Evolutionary conservation across 768 basidiomycete genomes (phyloP).

Genomic region (Trametes meyenii): DNA sequence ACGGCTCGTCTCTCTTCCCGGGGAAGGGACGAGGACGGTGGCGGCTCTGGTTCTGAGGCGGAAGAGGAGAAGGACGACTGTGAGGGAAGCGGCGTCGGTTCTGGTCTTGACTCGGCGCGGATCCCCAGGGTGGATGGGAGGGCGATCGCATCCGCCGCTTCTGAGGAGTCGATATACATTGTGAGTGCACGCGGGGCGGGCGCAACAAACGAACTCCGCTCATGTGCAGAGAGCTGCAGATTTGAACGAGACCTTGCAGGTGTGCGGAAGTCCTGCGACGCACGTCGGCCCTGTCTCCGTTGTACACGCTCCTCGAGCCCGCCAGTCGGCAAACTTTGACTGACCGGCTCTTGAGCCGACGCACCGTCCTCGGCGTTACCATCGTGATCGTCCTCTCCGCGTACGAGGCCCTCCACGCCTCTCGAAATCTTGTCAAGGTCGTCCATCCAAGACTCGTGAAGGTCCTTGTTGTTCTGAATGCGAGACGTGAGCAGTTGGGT

Average conservation of each 20-base stretch:
- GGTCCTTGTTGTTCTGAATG: constrained; percentile 47
- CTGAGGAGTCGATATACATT: constrained; percentile 64
- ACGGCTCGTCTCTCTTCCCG: constrained; percentile 19
- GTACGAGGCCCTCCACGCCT: constrained; percentile 62
- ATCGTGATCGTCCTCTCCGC: constrained; percentile 7
- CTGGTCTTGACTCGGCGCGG: constrained; percentile 36
- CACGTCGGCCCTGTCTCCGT: constrained; percentile 22
- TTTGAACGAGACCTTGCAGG: constrained; percentile 41
- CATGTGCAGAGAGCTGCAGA: constrained; percentile 54
- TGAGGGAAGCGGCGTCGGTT: constrained; percentile 24
- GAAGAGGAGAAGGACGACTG: constrained; percentile 7
- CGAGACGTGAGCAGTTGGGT: constrained; percentile 55
- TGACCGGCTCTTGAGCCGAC: constrained; percentile 19
- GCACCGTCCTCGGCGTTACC: constrained; percentile 11
- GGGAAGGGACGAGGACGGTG: not conserved
- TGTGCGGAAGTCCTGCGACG: constrained; percentile 29
- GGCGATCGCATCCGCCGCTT: constrained; percentile 53
- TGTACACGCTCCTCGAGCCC: constrained; percentile 26
- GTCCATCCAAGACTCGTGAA: constrained; percentile 63
- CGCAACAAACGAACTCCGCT: constrained; percentile 58
- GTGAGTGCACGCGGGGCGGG: constrained; percentile 78
- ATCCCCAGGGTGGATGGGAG: constrained; percentile 76
- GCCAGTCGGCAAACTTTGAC: constrained; percentile 36
- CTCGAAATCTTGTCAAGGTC: constrained; percentile 67
- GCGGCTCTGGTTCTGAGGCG: constrained; percentile 16